Evolutionary conservation across 345 rosid genomes (phyloP).

Genomic region (Firmiana major): DNA sequence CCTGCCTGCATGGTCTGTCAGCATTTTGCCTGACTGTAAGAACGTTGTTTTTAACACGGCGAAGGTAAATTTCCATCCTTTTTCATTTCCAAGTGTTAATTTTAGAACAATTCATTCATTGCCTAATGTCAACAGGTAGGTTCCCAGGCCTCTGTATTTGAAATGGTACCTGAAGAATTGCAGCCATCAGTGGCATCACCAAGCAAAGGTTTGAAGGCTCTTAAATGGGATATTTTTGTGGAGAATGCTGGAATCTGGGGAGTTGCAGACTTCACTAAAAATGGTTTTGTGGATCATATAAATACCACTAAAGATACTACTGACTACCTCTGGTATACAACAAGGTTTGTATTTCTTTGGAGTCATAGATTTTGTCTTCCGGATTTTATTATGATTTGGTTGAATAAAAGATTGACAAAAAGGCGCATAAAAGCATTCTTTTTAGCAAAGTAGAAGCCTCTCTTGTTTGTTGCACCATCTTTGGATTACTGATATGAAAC

Average conservation of each 20-base stretch:
- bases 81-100: neutral
- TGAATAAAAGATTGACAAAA: neutral
- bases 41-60: constrained; percentile 76
- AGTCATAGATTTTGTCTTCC: neutral
- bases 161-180: constrained; percentile 76
- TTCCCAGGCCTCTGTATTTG: constrained; percentile 59
- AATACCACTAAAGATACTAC: constrained; percentile 81
- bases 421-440: neutral
- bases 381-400: neutral
- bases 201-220: constrained; percentile 31
- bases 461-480: neutral
- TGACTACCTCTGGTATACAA: constrained; percentile 95
- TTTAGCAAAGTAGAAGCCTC: neutral
- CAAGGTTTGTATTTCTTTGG: constrained; percentile 55
- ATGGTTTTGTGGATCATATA: constrained; percentile 68
- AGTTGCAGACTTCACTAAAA: constrained; percentile 52
- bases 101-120: constrained; percentile 1
- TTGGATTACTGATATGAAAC: neutral
- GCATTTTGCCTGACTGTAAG: constrained; percentile 93
- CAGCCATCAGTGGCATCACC: constrained; percentile 30
- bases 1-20: constrained; percentile 96
- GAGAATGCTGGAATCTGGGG: constrained; percentile 87
- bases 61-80: constrained; percentile 44
- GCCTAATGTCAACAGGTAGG: constrained; percentile 45
- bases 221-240: constrained; percentile 64